phyloP scores from a whole-genome alignment of 2,329 filamentous ascomycete genomes.

The Pseudogymnoascus sp. region DNA sequence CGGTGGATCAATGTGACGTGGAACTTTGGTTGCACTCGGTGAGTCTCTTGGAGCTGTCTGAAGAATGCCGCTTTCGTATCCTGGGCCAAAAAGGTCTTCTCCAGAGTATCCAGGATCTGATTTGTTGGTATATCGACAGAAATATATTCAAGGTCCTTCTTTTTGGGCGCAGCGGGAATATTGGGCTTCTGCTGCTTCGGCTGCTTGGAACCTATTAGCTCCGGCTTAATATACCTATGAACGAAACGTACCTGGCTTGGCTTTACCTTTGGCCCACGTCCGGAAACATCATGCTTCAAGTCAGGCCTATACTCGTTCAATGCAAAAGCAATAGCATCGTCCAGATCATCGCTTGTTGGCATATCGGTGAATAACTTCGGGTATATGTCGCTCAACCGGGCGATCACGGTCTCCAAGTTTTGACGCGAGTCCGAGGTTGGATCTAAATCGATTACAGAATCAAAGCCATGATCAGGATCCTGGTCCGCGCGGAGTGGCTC shows the following conservation, averaged over 20 bases:
- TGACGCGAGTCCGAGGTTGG: constrained; percentile 66
- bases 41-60: constrained; percentile 60
- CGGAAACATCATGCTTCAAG: constrained; percentile 65
- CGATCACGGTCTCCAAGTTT: constrained; percentile 76
- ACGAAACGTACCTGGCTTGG: constrained; percentile 23
- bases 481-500: constrained; percentile 61
- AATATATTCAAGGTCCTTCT: constrained; percentile 56
- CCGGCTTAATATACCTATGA: constrained; percentile 8
- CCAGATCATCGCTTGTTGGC: constrained; percentile 65
- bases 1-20: constrained; percentile 93
- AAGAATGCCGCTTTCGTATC: constrained; percentile 58
- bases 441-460: constrained; percentile 77
- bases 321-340: constrained; percentile 67
- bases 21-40: constrained; percentile 75
- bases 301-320: constrained; percentile 70
- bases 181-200: constrained; percentile 25
- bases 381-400: constrained; percentile 63
- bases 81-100: constrained; percentile 56
- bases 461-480: constrained; percentile 73
- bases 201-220: constrained; percentile 18
- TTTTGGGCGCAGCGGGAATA: constrained; percentile 34
- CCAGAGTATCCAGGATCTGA: constrained; percentile 50
- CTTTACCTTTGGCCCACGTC: constrained; percentile 38
- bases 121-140: constrained; percentile 44
- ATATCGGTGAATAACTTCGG: constrained; percentile 65